Evolutionary conservation across 208 protist species (phyloP).

Genomic region (Porcisia deanei): DNA sequence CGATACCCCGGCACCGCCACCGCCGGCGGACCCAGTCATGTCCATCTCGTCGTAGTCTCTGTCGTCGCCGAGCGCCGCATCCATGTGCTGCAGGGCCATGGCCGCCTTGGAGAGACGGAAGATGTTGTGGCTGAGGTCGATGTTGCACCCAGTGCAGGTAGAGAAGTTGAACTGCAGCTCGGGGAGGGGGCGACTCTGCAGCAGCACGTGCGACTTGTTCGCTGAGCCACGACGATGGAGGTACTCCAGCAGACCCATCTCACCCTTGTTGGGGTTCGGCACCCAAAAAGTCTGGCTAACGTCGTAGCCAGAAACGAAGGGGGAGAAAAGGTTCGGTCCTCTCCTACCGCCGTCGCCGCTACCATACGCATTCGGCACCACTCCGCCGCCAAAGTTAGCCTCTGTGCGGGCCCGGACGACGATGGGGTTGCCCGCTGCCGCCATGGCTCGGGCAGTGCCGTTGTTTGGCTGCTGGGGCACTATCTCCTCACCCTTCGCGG

Average conservation of each 20-base stretch:
- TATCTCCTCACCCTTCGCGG: slow-evolving; percentile 34
- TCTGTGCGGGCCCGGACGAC: slow-evolving; percentile 55
- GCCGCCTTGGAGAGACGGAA: slow-evolving; percentile 81
- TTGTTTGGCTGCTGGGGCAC: slow-evolving; percentile 37
- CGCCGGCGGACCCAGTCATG: not conserved
- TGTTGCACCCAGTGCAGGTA: slow-evolving; percentile 68
- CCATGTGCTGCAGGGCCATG: slow-evolving; percentile 74
- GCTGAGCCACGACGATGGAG: slow-evolving; percentile 51
- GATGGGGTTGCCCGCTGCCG: slow-evolving; percentile 63
- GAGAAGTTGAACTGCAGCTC: slow-evolving; percentile 84
- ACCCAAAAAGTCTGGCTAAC: slow-evolving; percentile 70
- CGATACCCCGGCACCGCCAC: not conserved
- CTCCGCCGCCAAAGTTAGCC: slow-evolving; percentile 25
- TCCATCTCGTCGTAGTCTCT: not conserved
- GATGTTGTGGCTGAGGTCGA: slow-evolving; percentile 75
- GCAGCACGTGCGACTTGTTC: slow-evolving; percentile 58
- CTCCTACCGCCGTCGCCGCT: not conserved
- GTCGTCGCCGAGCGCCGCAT: slow-evolving; percentile 44
- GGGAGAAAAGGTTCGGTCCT: slow-evolving; percentile 6
- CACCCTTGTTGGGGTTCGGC: slow-evolving; percentile 50
- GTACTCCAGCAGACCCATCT: slow-evolving; percentile 70
- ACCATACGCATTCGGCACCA: not conserved
- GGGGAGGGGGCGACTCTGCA: slow-evolving; percentile 66
- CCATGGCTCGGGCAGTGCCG: slow-evolving; percentile 41
- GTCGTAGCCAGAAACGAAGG: slow-evolving; percentile 37